Percentiles rank a stretch among this genome's conserved stretches.
phyloP scores from a whole-genome alignment of 1,284 basidiomycete genomes.

The Cutaneotrichosporon cutaneum region DNA sequence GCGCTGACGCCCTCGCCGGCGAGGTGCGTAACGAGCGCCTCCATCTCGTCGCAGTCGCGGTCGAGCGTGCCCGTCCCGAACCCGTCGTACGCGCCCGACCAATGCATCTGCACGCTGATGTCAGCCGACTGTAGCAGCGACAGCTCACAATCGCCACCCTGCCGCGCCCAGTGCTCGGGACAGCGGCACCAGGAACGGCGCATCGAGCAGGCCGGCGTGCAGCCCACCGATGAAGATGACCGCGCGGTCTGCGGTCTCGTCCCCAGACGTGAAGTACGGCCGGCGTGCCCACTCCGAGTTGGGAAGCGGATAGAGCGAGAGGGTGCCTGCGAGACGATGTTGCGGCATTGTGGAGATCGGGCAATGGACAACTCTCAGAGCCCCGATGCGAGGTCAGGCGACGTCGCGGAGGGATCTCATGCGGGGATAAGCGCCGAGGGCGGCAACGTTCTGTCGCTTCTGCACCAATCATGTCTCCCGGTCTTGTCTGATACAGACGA shows the following conservation, averaged over 20 bases:
- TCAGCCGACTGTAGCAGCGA: not conserved
- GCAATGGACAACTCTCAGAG: too few species aligned
- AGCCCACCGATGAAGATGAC: constrained; percentile 51
- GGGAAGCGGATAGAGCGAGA: not conserved
- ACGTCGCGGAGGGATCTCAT: too few species aligned
- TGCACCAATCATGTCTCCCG: too few species aligned
- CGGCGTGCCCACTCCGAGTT: constrained; percentile 17
- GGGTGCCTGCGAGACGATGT: not conserved
- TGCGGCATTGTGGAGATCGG: too few species aligned
- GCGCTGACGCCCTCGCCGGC: constrained; percentile 31
- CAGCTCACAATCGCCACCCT: constrained; percentile 49
- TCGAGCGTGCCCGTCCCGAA: constrained; percentile 46
- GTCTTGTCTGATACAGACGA: too few species aligned
- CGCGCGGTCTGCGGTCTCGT: constrained; percentile 27
- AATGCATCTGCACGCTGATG: constrained; percentile 46
- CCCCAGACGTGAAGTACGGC: constrained; percentile 45
- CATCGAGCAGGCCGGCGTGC: constrained; percentile 42
- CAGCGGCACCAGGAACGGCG: constrained; percentile 39
- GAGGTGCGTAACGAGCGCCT: constrained; percentile 41
- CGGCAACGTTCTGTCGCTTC: too few species aligned
- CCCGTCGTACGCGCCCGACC: constrained; percentile 44
- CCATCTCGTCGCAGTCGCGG: constrained; percentile 43
- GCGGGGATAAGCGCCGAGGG: too few species aligned
- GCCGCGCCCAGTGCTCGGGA: constrained; percentile 29
- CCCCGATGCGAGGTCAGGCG: too few species aligned